phyloP scores from a whole-genome alignment of 2,329 filamentous ascomycete species.

The Biscogniauxia marginata region DNA sequence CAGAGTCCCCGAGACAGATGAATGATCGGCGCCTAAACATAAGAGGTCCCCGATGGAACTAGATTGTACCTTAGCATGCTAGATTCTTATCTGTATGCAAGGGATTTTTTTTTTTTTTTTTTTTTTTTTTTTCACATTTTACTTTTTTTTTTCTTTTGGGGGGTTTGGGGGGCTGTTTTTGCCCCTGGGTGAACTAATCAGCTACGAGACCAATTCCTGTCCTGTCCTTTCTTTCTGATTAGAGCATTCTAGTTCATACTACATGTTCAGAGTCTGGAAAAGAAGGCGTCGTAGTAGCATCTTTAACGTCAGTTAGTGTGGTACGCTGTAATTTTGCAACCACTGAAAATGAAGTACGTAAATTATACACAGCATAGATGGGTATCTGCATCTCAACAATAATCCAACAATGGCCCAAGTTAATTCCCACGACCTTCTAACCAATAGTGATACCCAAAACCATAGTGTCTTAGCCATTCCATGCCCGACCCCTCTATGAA shows the following conservation, averaged over 20 bases:
- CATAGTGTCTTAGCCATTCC: not conserved
- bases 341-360: not conserved
- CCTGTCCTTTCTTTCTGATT: not conserved
- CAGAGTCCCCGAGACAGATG: not conserved
- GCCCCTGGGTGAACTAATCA: not conserved
- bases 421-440: not conserved
- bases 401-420: not conserved
- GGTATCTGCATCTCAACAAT: not conserved
- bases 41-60: not conserved
- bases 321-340: not conserved
- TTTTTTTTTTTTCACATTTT: not conserved
- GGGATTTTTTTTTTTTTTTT: not conserved
- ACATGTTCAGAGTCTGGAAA: not conserved
- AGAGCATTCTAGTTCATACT: not conserved
- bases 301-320: not conserved
- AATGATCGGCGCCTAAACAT: not conserved
- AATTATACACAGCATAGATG: not conserved
- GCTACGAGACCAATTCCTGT: not conserved
- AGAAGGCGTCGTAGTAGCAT: not conserved
- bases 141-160: not conserved
- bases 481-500: not conserved
- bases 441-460: not conserved
- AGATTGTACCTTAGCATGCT: not conserved
- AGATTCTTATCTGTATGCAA: not conserved
- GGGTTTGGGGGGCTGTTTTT: no score